Percentiles rank a stretch among this genome's conserved stretches.
These are phyloP conservation scores for Salix purpurea DNA, from an alignment of 345 rosid species.

Conservation along the genomic window DNA sequence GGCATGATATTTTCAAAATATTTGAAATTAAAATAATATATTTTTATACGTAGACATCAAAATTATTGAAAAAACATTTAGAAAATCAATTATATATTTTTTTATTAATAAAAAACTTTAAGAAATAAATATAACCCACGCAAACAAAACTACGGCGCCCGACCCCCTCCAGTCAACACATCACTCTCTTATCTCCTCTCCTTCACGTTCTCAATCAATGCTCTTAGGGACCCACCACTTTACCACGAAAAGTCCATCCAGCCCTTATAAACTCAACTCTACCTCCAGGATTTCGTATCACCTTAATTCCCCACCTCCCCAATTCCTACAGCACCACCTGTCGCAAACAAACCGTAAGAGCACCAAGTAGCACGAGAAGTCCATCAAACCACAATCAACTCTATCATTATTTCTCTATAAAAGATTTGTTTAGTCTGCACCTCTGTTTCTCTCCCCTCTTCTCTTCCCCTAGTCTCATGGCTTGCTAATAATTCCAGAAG, in stretches of 20 bases:
- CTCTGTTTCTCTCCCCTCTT: not conserved
- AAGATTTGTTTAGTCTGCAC: not conserved
- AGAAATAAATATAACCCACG: too few species aligned
- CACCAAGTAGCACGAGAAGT: not conserved
- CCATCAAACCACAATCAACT: not conserved
- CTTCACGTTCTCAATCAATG: constrained; percentile 16
- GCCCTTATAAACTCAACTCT: not conserved
- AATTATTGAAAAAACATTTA: too few species aligned
- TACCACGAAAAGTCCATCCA: not conserved
- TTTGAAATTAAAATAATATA: too few species aligned
- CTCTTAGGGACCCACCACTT: constrained; percentile 20
- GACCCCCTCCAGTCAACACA: constrained; percentile 17
- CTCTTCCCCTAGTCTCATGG: not conserved
- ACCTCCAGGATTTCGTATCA: not conserved
- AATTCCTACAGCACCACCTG: not conserved
- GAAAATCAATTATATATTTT: not conserved
- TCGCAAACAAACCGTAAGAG: not conserved
- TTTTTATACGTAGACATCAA: too few species aligned
- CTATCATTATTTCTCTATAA: not conserved
- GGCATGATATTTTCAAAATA: too few species aligned
- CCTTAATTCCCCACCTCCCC: not conserved
- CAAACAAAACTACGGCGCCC: not conserved
- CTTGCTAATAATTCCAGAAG: not conserved
- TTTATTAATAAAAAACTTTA: not conserved
- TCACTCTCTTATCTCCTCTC: constrained; percentile 23